Conservation (phyloP, 2,329 filamentous ascomycete genomes). For the Apiospora malaysiana region DNA sequence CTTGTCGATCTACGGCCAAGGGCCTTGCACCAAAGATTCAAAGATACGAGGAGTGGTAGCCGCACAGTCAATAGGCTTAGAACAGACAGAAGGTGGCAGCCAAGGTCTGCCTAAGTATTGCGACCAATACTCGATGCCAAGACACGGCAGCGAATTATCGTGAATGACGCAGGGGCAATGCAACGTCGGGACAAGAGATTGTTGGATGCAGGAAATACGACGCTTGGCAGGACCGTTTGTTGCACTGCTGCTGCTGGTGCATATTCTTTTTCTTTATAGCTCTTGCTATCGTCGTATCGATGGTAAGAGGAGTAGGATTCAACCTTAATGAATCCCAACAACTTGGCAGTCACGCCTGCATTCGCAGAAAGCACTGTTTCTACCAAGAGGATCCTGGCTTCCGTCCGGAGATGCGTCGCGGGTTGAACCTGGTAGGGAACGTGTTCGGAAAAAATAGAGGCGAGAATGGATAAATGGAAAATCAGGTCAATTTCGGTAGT, state of each 20-base stretch:
- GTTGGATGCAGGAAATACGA: background rate
- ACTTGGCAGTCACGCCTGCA: background rate
- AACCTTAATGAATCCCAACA: background rate
- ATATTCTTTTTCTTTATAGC: background rate
- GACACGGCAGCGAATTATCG: background rate
- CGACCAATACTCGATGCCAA: background rate
- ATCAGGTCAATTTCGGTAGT: background rate
- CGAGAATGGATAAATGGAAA: background rate
- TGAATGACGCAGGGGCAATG: conserved; percentile 10
- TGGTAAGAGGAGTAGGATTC: background rate
- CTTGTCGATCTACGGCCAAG: background rate
- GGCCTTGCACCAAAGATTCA: background rate
- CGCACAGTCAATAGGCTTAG: background rate
- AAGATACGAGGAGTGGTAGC: background rate
- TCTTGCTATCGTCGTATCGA: background rate
- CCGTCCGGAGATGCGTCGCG: background rate
- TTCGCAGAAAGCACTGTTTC: background rate
- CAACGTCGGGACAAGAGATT: background rate
- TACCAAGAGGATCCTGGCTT: background rate
- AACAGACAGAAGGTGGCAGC: background rate
- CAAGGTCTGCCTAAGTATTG: no score
- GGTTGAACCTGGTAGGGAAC: background rate
- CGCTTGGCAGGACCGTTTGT: background rate
- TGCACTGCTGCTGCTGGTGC: conserved; percentile 6
- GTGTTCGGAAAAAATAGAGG: background rate